These are phyloP conservation scores for Globisporangium cederbergense DNA, from an alignment of 352 stramenopile genomes.

Conservation along the genomic window DNA sequence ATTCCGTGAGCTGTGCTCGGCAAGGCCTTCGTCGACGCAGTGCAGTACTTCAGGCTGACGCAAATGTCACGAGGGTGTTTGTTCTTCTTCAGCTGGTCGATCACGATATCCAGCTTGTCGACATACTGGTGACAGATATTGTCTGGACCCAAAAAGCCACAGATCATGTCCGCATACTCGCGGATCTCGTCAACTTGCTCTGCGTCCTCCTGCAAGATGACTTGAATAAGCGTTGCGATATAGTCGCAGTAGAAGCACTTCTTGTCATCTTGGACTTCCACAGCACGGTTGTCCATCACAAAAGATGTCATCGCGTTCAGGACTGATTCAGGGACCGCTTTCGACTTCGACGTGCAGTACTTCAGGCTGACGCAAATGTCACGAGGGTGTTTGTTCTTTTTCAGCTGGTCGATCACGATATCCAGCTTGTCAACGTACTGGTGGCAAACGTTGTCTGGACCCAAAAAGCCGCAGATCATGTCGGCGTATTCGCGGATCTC, in stretches of 20 bases:
- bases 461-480: conserved; percentile 74
- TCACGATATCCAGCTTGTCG: conserved; percentile 58
- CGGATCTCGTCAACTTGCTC: conserved; percentile 54
- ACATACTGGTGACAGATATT: conserved; percentile 70
- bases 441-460: conserved; percentile 60
- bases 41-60: conserved; percentile 52
- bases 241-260: conserved; percentile 65
- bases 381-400: conserved; percentile 59
- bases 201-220: conserved; percentile 55
- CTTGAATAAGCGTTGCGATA: conserved; percentile 50
- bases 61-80: conserved; percentile 70
- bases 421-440: conserved; percentile 68
- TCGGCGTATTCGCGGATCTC: conserved; percentile 61
- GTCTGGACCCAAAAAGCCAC: conserved; percentile 55
- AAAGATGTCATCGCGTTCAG: conserved; percentile 31
- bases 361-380: conserved; percentile 61
- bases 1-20: not conserved
- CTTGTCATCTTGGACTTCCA: conserved; percentile 31
- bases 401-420: conserved; percentile 55
- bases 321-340: conserved; percentile 13
- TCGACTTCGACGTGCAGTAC: conserved; percentile 37
- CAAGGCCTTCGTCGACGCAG: conserved; percentile 6
- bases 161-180: conserved; percentile 71
- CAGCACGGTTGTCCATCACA: conserved; percentile 13
- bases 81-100: conserved; percentile 60